phyloP scores from a whole-genome alignment of 2,329 filamentous ascomycete species.

The Zymoseptoria tritici region DNA sequence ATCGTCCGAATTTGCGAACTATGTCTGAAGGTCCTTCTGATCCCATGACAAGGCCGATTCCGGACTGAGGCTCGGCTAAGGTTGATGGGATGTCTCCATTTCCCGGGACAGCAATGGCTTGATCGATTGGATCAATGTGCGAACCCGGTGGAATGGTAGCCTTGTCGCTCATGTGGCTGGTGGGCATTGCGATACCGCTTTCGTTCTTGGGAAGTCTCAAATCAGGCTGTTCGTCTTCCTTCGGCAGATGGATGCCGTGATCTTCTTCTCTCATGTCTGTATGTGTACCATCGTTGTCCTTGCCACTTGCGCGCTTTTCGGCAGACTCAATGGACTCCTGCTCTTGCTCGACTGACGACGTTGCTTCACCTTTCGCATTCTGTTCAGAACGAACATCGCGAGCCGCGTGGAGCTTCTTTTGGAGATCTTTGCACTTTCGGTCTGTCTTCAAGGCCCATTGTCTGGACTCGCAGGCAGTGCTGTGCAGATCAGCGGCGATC shows the following conservation, averaged over 20 bases:
- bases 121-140: background rate
- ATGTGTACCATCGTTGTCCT: background rate
- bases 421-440: background rate
- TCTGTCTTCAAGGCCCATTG: background rate
- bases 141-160: background rate
- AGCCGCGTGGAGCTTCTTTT: background rate
- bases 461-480: background rate
- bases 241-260: background rate
- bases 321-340: background rate
- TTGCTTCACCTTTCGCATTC: background rate
- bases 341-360: background rate
- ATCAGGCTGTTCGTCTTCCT: background rate
- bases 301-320: background rate
- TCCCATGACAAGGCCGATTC: background rate
- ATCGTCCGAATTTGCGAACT: background rate
- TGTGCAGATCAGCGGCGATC: background rate
- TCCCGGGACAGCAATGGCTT: background rate
- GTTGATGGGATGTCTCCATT: background rate
- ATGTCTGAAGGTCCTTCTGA: background rate
- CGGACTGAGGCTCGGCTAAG: background rate
- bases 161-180: background rate
- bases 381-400: background rate
- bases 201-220: background rate
- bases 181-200: background rate
- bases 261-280: background rate